phyloP scores from a whole-genome alignment of 2,329 filamentous ascomycete genomes.

The Pyrenophora graminea region DNA sequence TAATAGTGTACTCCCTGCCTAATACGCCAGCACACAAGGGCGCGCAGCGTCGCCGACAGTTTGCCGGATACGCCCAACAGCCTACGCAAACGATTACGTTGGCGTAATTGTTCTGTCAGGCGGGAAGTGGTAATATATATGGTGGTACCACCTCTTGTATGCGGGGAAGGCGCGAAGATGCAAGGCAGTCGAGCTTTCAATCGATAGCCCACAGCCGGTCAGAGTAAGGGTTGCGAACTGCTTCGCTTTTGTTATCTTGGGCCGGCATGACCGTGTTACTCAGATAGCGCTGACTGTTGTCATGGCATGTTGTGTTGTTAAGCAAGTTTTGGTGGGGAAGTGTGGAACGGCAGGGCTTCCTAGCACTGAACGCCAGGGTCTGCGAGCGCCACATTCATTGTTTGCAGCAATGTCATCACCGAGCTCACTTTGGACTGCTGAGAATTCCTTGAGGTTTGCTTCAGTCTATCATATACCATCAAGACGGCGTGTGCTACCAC shows the following conservation, averaged over 20 bases:
- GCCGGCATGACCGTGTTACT: constrained; percentile 18
- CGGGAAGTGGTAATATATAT: constrained; percentile 1
- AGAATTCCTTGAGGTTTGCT: constrained; percentile 1
- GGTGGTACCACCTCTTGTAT: constrained; percentile 14
- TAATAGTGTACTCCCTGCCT: constrained; percentile 21
- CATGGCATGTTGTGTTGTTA: constrained; percentile 29
- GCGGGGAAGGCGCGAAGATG: constrained; percentile 29
- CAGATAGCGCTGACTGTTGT: constrained; percentile 21
- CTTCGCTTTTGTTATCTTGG: constrained; percentile 14
- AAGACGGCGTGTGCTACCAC: not conserved
- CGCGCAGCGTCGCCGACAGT: constrained; percentile 6
- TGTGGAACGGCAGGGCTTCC: constrained; percentile 19
- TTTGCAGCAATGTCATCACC: no score
- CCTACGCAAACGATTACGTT: not conserved
- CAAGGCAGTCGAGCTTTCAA: constrained; percentile 14
- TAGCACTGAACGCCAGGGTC: constrained; percentile 3
- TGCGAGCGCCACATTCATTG: not conserved
- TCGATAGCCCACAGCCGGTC: constrained; percentile 20
- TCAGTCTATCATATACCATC: not conserved
- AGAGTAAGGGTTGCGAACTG: constrained; percentile 14
- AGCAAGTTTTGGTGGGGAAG: constrained; percentile 18
- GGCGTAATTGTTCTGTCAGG: constrained; percentile 9
- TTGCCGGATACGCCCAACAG: not conserved
- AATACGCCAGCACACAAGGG: constrained; percentile 5
- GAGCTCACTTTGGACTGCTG: no score